Evolutionary conservation across 2,329 filamentous ascomycete species (phyloP).

Genomic region (Dissoconium aciculare): DNA sequence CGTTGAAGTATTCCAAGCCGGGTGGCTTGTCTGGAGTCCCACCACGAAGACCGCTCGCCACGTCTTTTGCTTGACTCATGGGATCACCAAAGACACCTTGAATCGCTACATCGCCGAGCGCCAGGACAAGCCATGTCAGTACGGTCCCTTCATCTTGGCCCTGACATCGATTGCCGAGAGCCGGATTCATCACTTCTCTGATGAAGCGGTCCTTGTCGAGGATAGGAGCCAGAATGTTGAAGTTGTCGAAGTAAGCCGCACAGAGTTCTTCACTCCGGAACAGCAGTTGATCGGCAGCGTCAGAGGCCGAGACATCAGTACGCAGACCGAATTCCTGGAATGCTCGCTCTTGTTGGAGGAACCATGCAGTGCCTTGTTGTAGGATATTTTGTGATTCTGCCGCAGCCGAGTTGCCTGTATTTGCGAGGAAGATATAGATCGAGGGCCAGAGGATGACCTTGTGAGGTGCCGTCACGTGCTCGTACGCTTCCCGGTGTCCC

Average conservation of each 20-base stretch:
- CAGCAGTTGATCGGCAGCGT: slow-evolving; percentile 21
- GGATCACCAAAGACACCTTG: slow-evolving; percentile 36
- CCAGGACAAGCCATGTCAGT: slow-evolving; percentile 42
- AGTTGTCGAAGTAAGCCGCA: slow-evolving; percentile 44
- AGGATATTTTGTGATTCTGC: slow-evolving; percentile 24
- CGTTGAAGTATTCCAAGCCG: slow-evolving; percentile 46
- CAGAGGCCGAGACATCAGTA: no score
- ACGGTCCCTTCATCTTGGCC: slow-evolving; percentile 36
- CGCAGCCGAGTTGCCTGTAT: slow-evolving; percentile 21
- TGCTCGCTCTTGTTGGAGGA: slow-evolving; percentile 23
- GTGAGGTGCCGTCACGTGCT: slow-evolving; percentile 31
- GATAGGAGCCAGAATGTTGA: slow-evolving; percentile 45
- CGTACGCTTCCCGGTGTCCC: slow-evolving; percentile 1
- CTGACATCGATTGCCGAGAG: slow-evolving; percentile 36
- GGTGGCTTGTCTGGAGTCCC: slow-evolving; percentile 38
- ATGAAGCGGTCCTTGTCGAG: slow-evolving; percentile 43
- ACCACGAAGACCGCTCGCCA: slow-evolving; percentile 39
- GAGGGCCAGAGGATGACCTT: slow-evolving; percentile 37
- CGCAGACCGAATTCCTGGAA: slow-evolving; percentile 20
- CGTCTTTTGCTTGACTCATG: slow-evolving; percentile 31
- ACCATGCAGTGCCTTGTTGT: slow-evolving; percentile 27
- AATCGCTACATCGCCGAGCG: slow-evolving; percentile 44
- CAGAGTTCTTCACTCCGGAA: slow-evolving; percentile 38
- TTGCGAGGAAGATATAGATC: slow-evolving; percentile 25
- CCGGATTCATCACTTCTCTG: slow-evolving; percentile 31